Conservation (phyloP, 176 grass and related monocot genomes). For the Elaeis guineensis region DNA sequence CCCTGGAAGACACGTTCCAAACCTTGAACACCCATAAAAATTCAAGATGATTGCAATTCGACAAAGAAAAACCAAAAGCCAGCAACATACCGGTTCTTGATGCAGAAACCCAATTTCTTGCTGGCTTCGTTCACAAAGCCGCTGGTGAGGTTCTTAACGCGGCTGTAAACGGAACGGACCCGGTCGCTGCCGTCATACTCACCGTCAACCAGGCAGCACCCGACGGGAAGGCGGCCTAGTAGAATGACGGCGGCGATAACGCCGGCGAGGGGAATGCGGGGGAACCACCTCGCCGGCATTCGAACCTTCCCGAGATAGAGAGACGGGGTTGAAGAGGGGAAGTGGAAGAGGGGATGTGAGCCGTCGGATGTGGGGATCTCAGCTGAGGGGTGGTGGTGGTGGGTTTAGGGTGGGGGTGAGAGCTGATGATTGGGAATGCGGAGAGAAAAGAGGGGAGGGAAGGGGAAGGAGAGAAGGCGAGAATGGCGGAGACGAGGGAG, state of each 20-base stretch:
- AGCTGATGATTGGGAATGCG: too few relatives aligned
- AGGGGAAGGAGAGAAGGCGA: too few relatives aligned
- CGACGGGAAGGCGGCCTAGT: conserved; percentile 4
- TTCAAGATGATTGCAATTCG: too few relatives aligned
- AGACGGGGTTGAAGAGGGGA: too few relatives aligned
- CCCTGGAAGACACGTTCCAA: conserved; percentile 26
- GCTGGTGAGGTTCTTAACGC: background rate
- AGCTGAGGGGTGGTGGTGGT: too few relatives aligned
- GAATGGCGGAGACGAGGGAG: too few relatives aligned
- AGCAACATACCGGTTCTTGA: conserved; percentile 25
- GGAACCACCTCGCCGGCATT: background rate
- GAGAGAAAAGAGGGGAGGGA: too few relatives aligned
- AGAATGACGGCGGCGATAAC: background rate
- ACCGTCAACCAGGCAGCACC: conserved; percentile 7
- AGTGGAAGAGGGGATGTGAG: too few relatives aligned
- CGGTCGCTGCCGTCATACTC: background rate
- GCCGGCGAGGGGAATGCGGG: background rate
- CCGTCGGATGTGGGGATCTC: too few relatives aligned
- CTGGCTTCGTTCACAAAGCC: conserved; percentile 15
- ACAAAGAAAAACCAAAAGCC: too few relatives aligned
- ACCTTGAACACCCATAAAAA: background rate
- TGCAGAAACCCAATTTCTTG: conserved; percentile 40
- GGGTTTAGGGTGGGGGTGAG: too few relatives aligned
- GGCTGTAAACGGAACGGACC: background rate
- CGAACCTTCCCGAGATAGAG: background rate